Conservation (phyloP, 176 grass and related monocot species). For the Chloris gayana region DNA sequence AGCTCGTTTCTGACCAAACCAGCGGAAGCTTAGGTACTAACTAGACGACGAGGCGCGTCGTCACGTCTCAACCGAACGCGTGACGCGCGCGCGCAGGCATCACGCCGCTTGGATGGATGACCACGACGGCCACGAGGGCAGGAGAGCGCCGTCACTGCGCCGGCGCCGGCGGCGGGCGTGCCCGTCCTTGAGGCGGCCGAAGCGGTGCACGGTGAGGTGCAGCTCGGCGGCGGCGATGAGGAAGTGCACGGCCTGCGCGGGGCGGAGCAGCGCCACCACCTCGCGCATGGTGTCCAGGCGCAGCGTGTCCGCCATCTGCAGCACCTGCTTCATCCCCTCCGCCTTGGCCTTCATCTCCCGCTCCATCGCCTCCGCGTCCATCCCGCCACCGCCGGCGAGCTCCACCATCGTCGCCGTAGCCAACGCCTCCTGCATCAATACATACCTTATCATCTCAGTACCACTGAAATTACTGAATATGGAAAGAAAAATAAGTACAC, state of each 20-base stretch:
- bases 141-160: background rate
- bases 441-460: background rate
- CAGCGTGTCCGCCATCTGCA: constrained; percentile 61
- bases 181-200: constrained; percentile 59
- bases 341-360: constrained; percentile 49
- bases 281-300: constrained; percentile 58
- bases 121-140: background rate
- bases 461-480: background rate
- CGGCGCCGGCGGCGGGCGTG: background rate
- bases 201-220: constrained; percentile 66
- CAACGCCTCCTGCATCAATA: no score
- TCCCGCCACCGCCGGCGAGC: constrained; percentile 29
- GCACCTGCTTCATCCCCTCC: constrained; percentile 48
- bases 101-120: constrained; percentile 19
- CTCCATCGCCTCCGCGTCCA: constrained; percentile 29
- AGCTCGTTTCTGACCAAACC: constrained; percentile 4
- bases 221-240: constrained; percentile 77
- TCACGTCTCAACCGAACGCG: background rate
- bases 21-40: background rate
- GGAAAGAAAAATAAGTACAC: no score
- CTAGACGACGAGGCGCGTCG: constrained; percentile 5
- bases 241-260: constrained; percentile 69
- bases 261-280: constrained; percentile 69
- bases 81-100: constrained; percentile 6
- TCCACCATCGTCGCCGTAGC: constrained; percentile 56